Evolutionary conservation across 2,329 filamentous ascomycete species (phyloP).

Genomic region (Diplodia sapinea): DNA sequence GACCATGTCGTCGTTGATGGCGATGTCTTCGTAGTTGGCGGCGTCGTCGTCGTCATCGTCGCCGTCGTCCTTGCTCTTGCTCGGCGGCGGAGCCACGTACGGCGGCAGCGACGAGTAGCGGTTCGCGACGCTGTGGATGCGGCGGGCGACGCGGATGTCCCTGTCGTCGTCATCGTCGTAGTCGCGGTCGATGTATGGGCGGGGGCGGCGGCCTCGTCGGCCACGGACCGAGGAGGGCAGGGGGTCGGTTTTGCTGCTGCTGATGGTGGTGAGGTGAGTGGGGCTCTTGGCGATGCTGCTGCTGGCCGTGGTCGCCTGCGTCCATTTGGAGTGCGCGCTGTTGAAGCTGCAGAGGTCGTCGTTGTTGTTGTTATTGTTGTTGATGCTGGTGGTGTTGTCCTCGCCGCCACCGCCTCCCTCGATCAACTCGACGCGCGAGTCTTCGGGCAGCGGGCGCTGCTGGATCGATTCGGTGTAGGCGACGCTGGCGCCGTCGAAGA

Average conservation of each 20-base stretch:
- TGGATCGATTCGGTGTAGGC: conserved; percentile 21
- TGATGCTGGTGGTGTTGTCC: not conserved
- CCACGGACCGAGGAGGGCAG: not conserved
- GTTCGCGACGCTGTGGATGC: conserved; percentile 13
- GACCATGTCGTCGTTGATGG: not conserved
- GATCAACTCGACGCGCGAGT: conserved; percentile 22
- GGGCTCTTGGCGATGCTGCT: not conserved
- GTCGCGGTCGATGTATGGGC: too few species aligned
- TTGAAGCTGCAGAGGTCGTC: conserved; percentile 15
- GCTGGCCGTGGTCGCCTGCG: not conserved
- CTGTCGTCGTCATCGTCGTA: not conserved
- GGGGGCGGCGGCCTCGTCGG: not conserved
- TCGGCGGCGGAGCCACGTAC: not conserved
- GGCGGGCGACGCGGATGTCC: conserved; percentile 2
- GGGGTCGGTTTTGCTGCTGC: not conserved
- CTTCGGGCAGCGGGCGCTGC: not conserved
- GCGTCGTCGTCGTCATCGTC: not conserved
- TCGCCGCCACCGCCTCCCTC: not conserved
- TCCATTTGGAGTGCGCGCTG: conserved; percentile 9
- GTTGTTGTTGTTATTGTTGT: not conserved
- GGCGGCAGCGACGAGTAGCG: conserved; percentile 26
- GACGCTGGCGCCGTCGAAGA: conserved; percentile 4
- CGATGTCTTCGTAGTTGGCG: too few species aligned
- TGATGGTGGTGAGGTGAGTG: not conserved
- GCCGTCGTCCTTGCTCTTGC: not conserved